Conservation (phyloP, 352 stramenopile species). For the Phytophthora lateralis region DNA sequence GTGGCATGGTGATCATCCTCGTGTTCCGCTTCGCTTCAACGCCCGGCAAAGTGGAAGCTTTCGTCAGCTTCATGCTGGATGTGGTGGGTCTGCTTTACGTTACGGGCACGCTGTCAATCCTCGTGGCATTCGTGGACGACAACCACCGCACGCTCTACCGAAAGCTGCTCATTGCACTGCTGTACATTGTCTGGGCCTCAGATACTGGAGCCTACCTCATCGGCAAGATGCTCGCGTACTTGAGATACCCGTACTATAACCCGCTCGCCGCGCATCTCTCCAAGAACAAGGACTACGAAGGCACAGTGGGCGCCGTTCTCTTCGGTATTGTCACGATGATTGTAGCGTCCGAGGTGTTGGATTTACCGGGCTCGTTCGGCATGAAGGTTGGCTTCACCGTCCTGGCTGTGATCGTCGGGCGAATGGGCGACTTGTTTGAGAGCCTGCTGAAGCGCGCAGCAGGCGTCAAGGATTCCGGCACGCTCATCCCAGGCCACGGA, state of each 20-base stretch:
- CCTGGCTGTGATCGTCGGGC: conserved; percentile 90
- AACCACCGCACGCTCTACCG: conserved; percentile 51
- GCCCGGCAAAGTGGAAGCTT: conserved; percentile 20
- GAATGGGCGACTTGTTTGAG: conserved; percentile 94
- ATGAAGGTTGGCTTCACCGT: conserved; percentile 84
- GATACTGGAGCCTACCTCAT: conserved; percentile 95
- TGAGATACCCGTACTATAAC: conserved; percentile 82
- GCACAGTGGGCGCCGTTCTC: conserved; percentile 84
- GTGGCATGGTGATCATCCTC: conserved; percentile 42
- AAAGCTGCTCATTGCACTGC: conserved; percentile 60
- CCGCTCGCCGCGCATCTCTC: conserved; percentile 87
- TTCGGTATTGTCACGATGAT: conserved; percentile 86
- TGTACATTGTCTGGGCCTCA: conserved; percentile 72
- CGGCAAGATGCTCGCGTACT: conserved; percentile 85
- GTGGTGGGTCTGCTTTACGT: conserved; percentile 61
- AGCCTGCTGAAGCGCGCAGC: conserved; percentile 95
- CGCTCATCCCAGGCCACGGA: conserved; percentile 94
- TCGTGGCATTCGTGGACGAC: conserved; percentile 64
- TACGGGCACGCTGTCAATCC: conserved; percentile 47
- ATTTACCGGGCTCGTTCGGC: conserved; percentile 71
- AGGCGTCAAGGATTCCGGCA: conserved; percentile 94
- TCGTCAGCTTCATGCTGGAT: conserved; percentile 61
- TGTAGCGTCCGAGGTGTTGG: conserved; percentile 58
- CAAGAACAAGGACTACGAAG: conserved; percentile 97
- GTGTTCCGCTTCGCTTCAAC: conserved; percentile 48